phyloP scores from a whole-genome alignment of 768 basidiomycete genomes.

The Paxillus ammoniavirescens region DNA sequence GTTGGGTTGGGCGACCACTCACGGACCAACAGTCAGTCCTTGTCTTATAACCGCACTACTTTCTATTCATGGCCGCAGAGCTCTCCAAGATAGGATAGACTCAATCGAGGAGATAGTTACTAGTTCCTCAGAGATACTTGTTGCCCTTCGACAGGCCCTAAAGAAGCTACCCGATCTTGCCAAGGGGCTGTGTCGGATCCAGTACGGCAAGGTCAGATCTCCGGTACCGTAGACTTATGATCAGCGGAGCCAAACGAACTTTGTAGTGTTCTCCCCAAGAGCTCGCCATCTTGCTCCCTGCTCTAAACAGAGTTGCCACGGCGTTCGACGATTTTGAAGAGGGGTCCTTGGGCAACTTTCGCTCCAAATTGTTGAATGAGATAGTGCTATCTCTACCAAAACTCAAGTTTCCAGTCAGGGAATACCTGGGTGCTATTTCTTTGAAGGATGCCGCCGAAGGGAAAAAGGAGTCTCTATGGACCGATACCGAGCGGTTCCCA shows the following conservation, averaged over 20 bases:
- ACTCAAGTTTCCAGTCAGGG: conserved; percentile 51
- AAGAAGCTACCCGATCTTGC: conserved; percentile 83
- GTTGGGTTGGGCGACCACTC: conserved; percentile 87
- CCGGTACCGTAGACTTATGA: neutral
- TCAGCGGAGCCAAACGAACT: neutral
- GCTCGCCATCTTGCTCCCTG: conserved; percentile 68
- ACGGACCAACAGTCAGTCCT: conserved; percentile 59
- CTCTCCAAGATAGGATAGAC: conserved; percentile 72
- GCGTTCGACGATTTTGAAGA: conserved; percentile 53
- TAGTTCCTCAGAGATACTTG: conserved; percentile 60
- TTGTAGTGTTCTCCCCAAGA: conserved; percentile 80
- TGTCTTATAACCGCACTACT: neutral
- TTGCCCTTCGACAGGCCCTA: conserved; percentile 66
- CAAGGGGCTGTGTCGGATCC: conserved; percentile 82
- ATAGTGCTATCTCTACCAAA: conserved; percentile 69
- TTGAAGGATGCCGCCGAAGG: conserved; percentile 64
- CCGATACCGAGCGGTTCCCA: conserved; percentile 48
- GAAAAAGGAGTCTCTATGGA: conserved; percentile 72
- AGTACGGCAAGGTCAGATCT: conserved; percentile 78
- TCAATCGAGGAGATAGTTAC: conserved; percentile 81
- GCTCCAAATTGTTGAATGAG: conserved; percentile 64
- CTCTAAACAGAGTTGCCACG: conserved; percentile 67
- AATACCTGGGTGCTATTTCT: conserved; percentile 55
- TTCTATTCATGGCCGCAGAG: conserved; percentile 39
- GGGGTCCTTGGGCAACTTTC: conserved; percentile 53